A percentile compares a stretch with the other conserved stretches of the same genome.
These are phyloP conservation scores for Tinospora cordifolia DNA, from an alignment of 164 flowering plant species.

Conservation along the genomic window DNA sequence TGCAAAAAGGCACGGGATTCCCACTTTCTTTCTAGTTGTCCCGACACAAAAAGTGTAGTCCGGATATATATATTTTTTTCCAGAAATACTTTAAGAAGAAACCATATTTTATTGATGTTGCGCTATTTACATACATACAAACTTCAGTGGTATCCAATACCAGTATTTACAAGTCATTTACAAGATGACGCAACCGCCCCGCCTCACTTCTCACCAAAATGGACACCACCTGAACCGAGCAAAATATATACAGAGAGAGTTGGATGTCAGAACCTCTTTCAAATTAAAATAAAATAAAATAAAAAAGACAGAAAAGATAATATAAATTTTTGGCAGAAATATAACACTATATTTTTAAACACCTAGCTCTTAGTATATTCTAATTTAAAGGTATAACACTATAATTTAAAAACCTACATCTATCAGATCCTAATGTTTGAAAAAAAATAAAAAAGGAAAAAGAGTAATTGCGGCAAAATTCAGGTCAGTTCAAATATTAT, in stretches of 20 bases:
- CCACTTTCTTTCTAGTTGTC: too few species aligned
- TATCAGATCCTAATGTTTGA: neutral
- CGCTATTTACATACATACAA: conserved; percentile 5
- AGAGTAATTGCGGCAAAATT: neutral
- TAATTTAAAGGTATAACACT: too few species aligned
- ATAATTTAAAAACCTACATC: too few species aligned
- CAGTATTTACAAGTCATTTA: conserved; percentile 12
- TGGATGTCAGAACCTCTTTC: neutral
- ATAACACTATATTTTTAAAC: too few species aligned
- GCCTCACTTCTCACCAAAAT: conserved; percentile 48
- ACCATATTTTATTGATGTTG: neutral
- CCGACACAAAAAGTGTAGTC: neutral
- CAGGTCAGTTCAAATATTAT: neutral
- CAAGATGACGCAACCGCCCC: neutral
- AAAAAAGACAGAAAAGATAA: neutral
- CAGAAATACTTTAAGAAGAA: neutral
- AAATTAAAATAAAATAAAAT: neutral
- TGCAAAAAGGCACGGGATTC: too few species aligned
- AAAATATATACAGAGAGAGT: neutral
- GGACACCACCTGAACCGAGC: conserved; percentile 84
- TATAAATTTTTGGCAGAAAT: neutral
- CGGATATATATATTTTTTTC: too few species aligned
- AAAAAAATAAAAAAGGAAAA: too few species aligned
- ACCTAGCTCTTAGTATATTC: too few species aligned
- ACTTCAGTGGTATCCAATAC: neutral